Evolutionary conservation across 139 green algal species (phyloP).

Genomic region (Deuterostichococcus epilithicus): DNA sequence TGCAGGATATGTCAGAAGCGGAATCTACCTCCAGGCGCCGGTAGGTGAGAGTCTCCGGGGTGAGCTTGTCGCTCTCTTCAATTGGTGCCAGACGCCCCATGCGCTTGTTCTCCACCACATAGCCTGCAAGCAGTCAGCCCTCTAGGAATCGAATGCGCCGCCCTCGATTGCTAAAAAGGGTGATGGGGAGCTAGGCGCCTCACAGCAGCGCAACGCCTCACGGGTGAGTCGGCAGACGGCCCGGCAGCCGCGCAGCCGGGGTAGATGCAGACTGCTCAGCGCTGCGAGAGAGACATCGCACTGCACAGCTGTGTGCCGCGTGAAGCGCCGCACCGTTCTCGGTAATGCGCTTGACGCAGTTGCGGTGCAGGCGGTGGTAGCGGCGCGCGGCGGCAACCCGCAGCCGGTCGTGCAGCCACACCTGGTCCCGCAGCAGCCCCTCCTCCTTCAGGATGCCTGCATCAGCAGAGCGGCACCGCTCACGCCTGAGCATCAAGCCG

Average conservation of each 20-base stretch:
- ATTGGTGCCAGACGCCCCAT: neutral
- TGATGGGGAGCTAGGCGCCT: too few relatives aligned
- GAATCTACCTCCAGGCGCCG: neutral
- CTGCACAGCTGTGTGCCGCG: too few relatives aligned
- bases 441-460: constrained; percentile 34
- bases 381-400: constrained; percentile 30
- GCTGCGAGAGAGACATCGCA: too few relatives aligned
- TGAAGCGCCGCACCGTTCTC: neutral
- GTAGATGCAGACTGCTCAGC: too few relatives aligned
- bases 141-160: too few relatives aligned
- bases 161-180: too few relatives aligned
- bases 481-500: too few relatives aligned
- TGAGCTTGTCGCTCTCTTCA: neutral
- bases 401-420: constrained; percentile 44
- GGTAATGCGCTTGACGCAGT: constrained; percentile 8
- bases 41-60: neutral
- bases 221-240: too few relatives aligned
- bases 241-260: too few relatives aligned
- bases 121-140: neutral
- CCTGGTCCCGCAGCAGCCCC: constrained; percentile 11
- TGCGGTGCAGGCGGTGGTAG: constrained; percentile 36
- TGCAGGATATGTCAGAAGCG: too few relatives aligned
- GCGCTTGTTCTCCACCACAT: neutral
- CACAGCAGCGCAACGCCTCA: too few relatives aligned
- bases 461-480: too few relatives aligned